phyloP scores from a whole-genome alignment of 331 rosid species.

The Acacia pycnantha region DNA sequence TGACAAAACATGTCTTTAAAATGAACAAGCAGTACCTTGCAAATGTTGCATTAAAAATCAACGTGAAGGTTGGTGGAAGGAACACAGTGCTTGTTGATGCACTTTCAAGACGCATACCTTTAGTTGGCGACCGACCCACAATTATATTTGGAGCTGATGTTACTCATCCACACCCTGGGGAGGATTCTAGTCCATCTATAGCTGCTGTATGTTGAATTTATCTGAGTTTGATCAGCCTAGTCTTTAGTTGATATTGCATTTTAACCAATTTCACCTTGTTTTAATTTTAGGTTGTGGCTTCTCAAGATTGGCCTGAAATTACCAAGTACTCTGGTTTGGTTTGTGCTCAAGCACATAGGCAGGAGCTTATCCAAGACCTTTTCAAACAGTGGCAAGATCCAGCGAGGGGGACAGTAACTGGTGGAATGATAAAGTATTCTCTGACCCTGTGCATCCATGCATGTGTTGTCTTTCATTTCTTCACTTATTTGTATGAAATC shows the following conservation, averaged over 20 bases:
- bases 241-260: neutral
- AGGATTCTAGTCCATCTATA: conserved; percentile 94
- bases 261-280: neutral
- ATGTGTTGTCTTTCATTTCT: neutral
- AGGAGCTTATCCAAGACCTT: conserved; percentile 95
- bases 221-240: neutral
- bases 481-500: neutral
- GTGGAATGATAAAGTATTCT: conserved; percentile 92
- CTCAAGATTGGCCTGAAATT: conserved; percentile 98
- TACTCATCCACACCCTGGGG: conserved; percentile 99
- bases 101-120: conserved; percentile 80
- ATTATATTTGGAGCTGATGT: conserved; percentile 98
- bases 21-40: conserved; percentile 95
- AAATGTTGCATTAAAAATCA: conserved; percentile 87
- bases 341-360: conserved; percentile 96
- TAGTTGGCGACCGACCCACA: conserved; percentile 89
- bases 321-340: conserved; percentile 96
- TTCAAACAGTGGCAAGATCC: conserved; percentile 97
- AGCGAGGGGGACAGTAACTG: conserved; percentile 68
- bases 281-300: conserved; percentile 83
- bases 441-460: conserved; percentile 4
- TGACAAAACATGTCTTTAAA: conserved; percentile 77
- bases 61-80: conserved; percentile 96
- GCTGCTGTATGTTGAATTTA: conserved; percentile 71
- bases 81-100: conserved; percentile 98